Percentiles rank a stretch among this genome's conserved stretches.
Conservation (phyloP, 2,329 filamentous ascomycete species). For the Diaporthe capsici region DNA sequence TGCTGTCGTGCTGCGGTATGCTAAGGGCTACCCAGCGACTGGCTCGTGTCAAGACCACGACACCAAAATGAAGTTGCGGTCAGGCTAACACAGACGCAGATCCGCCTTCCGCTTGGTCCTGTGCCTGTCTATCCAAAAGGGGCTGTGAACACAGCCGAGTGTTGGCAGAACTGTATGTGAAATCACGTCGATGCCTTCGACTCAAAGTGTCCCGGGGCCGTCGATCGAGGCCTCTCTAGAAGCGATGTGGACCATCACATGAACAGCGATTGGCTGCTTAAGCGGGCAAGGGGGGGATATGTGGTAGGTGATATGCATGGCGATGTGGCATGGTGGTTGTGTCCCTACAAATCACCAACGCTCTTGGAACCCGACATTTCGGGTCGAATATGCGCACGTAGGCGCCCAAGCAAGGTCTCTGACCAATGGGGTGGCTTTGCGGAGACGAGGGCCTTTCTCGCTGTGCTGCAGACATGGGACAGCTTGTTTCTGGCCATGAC, state of each 20-base stretch:
- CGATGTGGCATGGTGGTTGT: constrained; percentile 1
- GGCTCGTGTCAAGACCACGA: background rate
- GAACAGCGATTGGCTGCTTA: constrained; percentile 23
- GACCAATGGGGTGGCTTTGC: constrained; percentile 12
- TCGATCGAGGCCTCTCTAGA: background rate
- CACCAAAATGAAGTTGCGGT: background rate
- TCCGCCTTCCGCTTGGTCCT: background rate
- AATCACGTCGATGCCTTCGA: background rate
- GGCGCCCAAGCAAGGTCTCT: constrained; percentile 6
- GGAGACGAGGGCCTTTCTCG: background rate
- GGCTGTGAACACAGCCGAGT: background rate
- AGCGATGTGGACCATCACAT: background rate
- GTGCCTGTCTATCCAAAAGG: background rate
- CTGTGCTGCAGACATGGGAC: constrained; percentile 10
- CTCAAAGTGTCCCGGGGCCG: background rate
- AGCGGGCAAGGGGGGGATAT: constrained; percentile 23
- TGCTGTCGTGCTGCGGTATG: background rate
- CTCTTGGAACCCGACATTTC: constrained; percentile 23
- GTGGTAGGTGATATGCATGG: background rate
- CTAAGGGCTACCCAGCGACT: background rate
- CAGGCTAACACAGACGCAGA: background rate
- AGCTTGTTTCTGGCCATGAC: constrained; percentile 2
- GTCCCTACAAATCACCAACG: constrained; percentile 8
- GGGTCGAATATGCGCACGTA: constrained; percentile 19
- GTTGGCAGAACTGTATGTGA: background rate